Percentiles rank a stretch among this genome's conserved stretches.
Conservation (phyloP, 164 flowering plant species). For the Umbilicus rupestris region DNA sequence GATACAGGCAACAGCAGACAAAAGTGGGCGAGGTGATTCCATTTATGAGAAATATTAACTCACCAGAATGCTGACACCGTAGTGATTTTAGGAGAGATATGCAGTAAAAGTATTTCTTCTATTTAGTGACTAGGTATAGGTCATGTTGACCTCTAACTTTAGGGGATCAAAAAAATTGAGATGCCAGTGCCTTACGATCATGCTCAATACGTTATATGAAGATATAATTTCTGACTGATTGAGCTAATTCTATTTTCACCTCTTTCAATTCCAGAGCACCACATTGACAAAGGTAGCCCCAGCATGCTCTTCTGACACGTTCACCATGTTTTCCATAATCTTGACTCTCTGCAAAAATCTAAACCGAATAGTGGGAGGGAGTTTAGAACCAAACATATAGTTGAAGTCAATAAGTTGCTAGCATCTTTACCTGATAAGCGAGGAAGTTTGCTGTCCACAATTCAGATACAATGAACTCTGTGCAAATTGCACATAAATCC, state of each 20-base stretch:
- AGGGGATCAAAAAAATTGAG: too few relatives aligned
- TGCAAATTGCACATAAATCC: constrained; percentile 96
- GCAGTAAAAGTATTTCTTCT: too few relatives aligned
- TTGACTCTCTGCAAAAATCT: constrained; percentile 95
- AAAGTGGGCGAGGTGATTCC: too few relatives aligned
- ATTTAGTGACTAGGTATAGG: too few relatives aligned
- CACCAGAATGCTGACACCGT: too few relatives aligned
- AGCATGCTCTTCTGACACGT: constrained; percentile 95
- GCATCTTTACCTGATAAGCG: constrained; percentile 65
- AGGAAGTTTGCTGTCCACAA: constrained; percentile 93
- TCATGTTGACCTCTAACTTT: too few relatives aligned
- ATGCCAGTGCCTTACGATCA: too few relatives aligned
- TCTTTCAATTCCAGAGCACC: constrained; percentile 86
- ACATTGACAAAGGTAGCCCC: constrained; percentile 99
- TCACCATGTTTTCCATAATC: constrained; percentile 97
- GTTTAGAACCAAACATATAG: not conserved
- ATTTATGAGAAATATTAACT: too few relatives aligned
- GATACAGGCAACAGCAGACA: not conserved
- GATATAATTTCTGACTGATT: not conserved
- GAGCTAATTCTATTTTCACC: constrained; percentile 28
- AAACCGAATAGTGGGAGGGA: constrained; percentile 13
- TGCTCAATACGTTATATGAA: too few relatives aligned
- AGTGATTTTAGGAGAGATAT: too few relatives aligned
- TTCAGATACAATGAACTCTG: constrained; percentile 89
- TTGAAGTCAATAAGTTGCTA: constrained; percentile 5